Conservation (phyloP, 148 eudicot genomes). For the Agrostemma githago region DNA sequence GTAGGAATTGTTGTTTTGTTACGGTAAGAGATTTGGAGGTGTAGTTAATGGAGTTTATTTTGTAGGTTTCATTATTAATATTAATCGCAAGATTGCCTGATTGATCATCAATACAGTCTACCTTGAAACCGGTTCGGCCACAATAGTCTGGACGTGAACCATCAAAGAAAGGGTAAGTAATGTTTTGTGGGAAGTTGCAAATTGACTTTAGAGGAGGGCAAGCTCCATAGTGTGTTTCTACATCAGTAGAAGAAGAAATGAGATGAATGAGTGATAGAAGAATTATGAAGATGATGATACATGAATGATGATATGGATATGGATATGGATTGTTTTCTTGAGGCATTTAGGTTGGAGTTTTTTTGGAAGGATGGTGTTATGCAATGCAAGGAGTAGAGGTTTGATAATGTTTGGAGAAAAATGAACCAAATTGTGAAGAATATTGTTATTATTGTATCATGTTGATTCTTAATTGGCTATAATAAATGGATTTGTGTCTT, state of each 20-base stretch:
- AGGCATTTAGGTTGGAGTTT: neutral
- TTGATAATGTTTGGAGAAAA: too few relatives aligned
- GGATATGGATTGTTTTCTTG: neutral
- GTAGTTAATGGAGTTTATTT: constrained; percentile 17
- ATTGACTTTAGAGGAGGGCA: constrained; percentile 13
- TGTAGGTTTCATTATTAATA: neutral
- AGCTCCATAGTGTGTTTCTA: neutral
- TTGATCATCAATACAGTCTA: constrained; percentile 12
- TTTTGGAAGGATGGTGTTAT: neutral
- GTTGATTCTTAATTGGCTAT: too few relatives aligned
- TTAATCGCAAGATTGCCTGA: neutral
- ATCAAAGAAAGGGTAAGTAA: constrained; percentile 36
- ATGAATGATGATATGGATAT: neutral
- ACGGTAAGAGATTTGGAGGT: neutral
- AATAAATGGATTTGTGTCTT: too few relatives aligned
- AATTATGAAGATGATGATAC: neutral
- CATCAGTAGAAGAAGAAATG: neutral
- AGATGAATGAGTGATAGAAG: neutral
- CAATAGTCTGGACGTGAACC: constrained; percentile 18
- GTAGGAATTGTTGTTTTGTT: neutral
- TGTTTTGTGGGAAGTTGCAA: neutral
- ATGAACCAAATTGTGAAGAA: too few relatives aligned
- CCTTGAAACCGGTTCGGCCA: constrained; percentile 24
- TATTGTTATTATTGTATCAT: too few relatives aligned
- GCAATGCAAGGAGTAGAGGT: too few relatives aligned